phyloP scores from a whole-genome alignment of 2,329 filamentous ascomycete genomes.

The Celoporthe dispersa region DNA sequence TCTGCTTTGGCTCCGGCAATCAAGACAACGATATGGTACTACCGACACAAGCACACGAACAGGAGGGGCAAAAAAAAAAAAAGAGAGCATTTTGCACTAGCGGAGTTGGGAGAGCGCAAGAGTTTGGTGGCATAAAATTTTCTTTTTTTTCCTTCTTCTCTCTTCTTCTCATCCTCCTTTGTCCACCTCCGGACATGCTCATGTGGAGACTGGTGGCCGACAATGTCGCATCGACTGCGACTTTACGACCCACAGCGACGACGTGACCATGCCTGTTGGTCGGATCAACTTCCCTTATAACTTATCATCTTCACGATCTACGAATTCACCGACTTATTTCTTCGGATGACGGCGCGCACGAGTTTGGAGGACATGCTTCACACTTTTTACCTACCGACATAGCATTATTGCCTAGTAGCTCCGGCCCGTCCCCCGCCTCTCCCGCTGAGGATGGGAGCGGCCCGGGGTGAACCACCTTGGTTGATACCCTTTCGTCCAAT shows the following conservation, averaged over 20 bases:
- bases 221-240: constrained; percentile 1
- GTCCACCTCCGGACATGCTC: background rate
- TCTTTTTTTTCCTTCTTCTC: background rate
- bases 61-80: background rate
- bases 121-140: constrained; percentile 25
- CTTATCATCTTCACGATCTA: constrained; percentile 8
- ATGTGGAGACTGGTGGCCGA: background rate
- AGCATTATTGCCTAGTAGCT: constrained; percentile 14
- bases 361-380: constrained; percentile 21
- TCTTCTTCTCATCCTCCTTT: background rate
- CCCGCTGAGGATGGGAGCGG: constrained; percentile 15
- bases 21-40: constrained; percentile 11
- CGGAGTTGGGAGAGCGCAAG: constrained; percentile 27
- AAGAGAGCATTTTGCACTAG: constrained; percentile 23
- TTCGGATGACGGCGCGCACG: constrained; percentile 17
- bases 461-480: constrained; percentile 27
- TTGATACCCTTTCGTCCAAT: constrained; percentile 18
- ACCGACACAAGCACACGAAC: background rate
- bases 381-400: constrained; percentile 17
- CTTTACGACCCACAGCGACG: background rate
- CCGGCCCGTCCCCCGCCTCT: constrained; percentile 19
- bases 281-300: background rate
- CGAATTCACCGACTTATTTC: constrained; percentile 17
- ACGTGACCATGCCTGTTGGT: constrained; percentile 10
- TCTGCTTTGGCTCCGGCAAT: constrained; percentile 22